phyloP scores from a whole-genome alignment of 164 flowering plant species.

The Vitis cinerea region DNA sequence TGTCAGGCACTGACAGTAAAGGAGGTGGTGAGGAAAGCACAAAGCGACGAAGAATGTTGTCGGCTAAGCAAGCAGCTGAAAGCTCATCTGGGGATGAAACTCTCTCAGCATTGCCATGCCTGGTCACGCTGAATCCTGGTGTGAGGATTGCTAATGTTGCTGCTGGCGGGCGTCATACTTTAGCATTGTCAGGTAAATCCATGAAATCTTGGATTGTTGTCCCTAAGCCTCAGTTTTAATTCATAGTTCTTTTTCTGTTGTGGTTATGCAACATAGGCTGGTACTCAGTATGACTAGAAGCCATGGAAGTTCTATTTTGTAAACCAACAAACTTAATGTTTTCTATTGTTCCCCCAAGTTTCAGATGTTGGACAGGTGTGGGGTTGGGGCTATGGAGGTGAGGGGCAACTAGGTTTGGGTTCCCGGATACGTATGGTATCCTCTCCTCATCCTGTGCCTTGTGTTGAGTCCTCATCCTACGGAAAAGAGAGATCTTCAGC shows the following conservation, averaged over 20 bases:
- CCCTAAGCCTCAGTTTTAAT: constrained; percentile 1
- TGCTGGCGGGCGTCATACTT: constrained; percentile 96
- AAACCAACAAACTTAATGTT: constrained; percentile 22
- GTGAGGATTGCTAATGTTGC: constrained; percentile 80
- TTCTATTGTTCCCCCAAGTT: constrained; percentile 38
- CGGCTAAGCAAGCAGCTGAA: constrained; percentile 68
- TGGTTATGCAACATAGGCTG: not conserved
- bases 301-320: constrained; percentile 13
- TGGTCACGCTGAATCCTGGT: constrained; percentile 78
- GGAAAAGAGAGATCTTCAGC: constrained; percentile 52
- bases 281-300: constrained; percentile 14
- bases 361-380: constrained; percentile 98
- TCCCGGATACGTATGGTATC: constrained; percentile 92
- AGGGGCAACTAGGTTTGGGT: constrained; percentile 97
- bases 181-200: constrained; percentile 82
- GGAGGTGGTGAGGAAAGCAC: constrained; percentile 63
- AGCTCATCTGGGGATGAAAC: constrained; percentile 72
- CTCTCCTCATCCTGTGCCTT: constrained; percentile 94
- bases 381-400: constrained; percentile 99
- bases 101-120: constrained; percentile 82
- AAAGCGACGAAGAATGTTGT: constrained; percentile 72
- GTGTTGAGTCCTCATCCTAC: constrained; percentile 57
- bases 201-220: constrained; percentile 1
- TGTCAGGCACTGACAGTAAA: constrained; percentile 43
- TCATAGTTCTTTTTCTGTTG: not conserved